These are phyloP conservation scores for Aspergillus sclerotiicarbonarius DNA, from an alignment of 495 filamentous ascomycete genomes.

Conservation along the genomic window DNA sequence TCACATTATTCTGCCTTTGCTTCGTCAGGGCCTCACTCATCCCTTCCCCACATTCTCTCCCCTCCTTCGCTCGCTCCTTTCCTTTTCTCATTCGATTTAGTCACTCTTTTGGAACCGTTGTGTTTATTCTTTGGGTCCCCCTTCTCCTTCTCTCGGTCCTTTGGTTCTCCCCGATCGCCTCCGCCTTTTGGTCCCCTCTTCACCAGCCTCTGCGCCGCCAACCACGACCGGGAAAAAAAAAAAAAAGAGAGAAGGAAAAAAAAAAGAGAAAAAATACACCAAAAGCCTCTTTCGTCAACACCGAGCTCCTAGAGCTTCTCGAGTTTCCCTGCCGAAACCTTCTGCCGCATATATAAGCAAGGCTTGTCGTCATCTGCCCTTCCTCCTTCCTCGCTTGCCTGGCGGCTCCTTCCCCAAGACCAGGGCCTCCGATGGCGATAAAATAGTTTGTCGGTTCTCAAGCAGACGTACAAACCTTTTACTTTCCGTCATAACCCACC, in stretches of 20 bases:
- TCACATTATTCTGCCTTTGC: conserved; percentile 2
- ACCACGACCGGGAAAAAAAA: conserved; percentile 1
- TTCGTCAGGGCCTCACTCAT: conserved; percentile 8
- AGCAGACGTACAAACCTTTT: not conserved
- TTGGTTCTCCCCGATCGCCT: not conserved
- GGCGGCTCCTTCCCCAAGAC: not conserved
- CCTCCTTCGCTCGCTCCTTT: conserved; percentile 16
- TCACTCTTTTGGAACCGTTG: conserved; percentile 6
- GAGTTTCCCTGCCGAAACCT: not conserved
- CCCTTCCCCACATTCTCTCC: conserved; percentile 6
- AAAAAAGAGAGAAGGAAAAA: not conserved
- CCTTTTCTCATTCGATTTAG: conserved; percentile 5
- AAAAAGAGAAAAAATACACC: not conserved
- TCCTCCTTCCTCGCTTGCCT: conserved; percentile 9
- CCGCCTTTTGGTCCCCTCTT: conserved; percentile 5
- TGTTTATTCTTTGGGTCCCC: conserved; percentile 3
- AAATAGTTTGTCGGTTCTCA: conserved; percentile 2
- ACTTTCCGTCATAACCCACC: conserved; percentile 3
- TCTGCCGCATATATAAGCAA: conserved; percentile 1
- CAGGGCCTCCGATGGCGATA: not conserved
- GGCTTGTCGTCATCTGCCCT: not conserved
- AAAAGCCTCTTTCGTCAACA: not conserved
- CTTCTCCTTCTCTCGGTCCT: conserved; percentile 1
- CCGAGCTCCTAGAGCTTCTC: not conserved
- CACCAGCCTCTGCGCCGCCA: conserved; percentile 5